Percentiles rank a stretch among this genome's conserved stretches.
These are phyloP conservation scores for Pseudocercospora fijiensis DNA, from an alignment of 2,329 filamentous ascomycete genomes.

Conservation along the genomic window DNA sequence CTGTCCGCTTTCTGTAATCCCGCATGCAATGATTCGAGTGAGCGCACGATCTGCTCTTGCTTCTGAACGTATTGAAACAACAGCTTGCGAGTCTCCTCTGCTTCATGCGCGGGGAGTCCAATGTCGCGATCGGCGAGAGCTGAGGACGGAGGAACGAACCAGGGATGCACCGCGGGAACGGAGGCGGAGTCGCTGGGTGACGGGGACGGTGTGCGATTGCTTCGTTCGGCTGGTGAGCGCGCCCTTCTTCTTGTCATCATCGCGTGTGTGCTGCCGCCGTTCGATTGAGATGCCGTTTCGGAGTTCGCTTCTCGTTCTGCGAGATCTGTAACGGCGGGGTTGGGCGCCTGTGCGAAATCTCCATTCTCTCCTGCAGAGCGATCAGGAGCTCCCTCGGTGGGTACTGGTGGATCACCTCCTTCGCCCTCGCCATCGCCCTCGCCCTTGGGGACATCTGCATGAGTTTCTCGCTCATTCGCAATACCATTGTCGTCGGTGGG, in stretches of 20 bases:
- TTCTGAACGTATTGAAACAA: conserved; percentile 79
- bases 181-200: conserved; percentile 47
- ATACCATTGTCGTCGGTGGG: not conserved
- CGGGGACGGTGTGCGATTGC: conserved; percentile 40
- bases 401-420: not conserved
- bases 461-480: not conserved
- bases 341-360: conserved; percentile 11
- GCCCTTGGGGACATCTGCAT: not conserved
- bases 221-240: conserved; percentile 40
- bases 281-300: conserved; percentile 46
- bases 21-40: conserved; percentile 65
- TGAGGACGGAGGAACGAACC: conserved; percentile 66
- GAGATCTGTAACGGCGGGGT: conserved; percentile 24
- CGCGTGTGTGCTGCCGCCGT: conserved; percentile 48
- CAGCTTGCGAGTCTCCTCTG: conserved; percentile 72
- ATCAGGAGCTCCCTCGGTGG: not conserved
- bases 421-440: not conserved
- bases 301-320: conserved; percentile 25
- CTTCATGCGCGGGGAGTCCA: conserved; percentile 69
- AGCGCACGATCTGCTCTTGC: conserved; percentile 78
- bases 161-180: conserved; percentile 65
- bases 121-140: conserved; percentile 67
- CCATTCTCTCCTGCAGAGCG: conserved; percentile 14
- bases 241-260: conserved; percentile 58
- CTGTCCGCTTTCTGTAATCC: conserved; percentile 72